A percentile compares a stretch with the other conserved stretches of the same genome.
Conservation (phyloP, 306 rosid species). For the Gillenia trifoliata region DNA sequence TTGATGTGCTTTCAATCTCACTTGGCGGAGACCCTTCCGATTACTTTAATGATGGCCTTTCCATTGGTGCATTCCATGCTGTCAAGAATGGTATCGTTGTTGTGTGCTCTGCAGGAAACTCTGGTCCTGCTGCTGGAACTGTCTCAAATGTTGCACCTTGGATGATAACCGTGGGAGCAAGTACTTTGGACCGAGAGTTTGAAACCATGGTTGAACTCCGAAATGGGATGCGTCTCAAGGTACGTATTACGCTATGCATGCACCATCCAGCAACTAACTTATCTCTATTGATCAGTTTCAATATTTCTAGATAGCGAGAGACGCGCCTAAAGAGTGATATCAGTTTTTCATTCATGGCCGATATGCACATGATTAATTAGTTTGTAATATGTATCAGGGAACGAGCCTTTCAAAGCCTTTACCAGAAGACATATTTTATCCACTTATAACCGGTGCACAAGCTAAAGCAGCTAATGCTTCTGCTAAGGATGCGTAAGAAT, state of each 20-base stretch:
- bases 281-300: background rate
- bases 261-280: background rate
- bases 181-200: constrained; percentile 60
- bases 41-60: constrained; percentile 30
- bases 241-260: background rate
- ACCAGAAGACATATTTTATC: constrained; percentile 38
- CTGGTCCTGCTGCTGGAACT: constrained; percentile 39
- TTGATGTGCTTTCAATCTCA: constrained; percentile 59
- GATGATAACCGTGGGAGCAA: constrained; percentile 71
- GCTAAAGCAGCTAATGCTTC: constrained; percentile 30
- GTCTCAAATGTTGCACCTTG: constrained; percentile 62
- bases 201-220: constrained; percentile 38
- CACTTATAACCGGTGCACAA: constrained; percentile 43
- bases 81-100: constrained; percentile 43
- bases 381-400: constrained; percentile 36
- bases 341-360: background rate
- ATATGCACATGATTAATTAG: background rate
- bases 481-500: constrained; percentile 39
- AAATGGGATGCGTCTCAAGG: constrained; percentile 44
- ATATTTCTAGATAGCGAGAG: background rate
- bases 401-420: constrained; percentile 38
- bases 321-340: background rate
- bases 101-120: constrained; percentile 57
- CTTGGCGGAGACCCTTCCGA: constrained; percentile 25
- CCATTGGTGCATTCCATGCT: constrained; percentile 69